Evolutionary conservation across 1,139 yeast species (phyloP).

Genomic region (Geotrichum restrictum): DNA sequence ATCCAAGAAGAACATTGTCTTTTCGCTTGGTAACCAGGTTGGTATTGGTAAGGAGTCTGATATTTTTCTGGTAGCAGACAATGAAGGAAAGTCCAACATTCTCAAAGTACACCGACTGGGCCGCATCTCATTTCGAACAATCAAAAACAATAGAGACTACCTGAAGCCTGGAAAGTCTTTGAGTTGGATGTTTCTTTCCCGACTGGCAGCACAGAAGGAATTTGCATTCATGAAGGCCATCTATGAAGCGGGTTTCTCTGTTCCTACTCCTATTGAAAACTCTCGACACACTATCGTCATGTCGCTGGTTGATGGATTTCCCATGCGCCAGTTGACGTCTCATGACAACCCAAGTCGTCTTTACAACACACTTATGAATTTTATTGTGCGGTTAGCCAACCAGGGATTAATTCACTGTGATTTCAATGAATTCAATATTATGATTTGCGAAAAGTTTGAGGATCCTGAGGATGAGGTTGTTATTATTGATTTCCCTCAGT

Average conservation of each 20-base stretch:
- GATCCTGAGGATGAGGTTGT: conserved; percentile 57
- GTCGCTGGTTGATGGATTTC: conserved; percentile 85
- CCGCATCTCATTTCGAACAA: conserved; percentile 85
- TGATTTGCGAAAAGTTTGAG: conserved; percentile 63
- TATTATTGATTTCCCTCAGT: conserved; percentile 97
- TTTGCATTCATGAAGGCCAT: conserved; percentile 79
- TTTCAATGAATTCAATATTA: conserved; percentile 91
- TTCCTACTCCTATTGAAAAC: conserved; percentile 84
- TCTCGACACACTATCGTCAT: conserved; percentile 89
- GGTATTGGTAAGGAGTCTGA: conserved; percentile 98
- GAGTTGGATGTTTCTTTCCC: conserved; percentile 89
- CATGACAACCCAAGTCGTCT: conserved; percentile 65
- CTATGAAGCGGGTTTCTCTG: conserved; percentile 70
- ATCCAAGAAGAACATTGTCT: conserved; percentile 63
- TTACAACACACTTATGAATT: conserved; percentile 80
- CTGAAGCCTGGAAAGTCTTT: conserved; percentile 57
- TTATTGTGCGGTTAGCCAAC: conserved; percentile 76
- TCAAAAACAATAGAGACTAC: conserved; percentile 90
- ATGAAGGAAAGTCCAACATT: conserved; percentile 56
- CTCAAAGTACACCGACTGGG: conserved; percentile 90
- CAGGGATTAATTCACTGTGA: conserved; percentile 95
- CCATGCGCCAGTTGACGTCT: conserved; percentile 76
- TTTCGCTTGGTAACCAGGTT: conserved; percentile 79
- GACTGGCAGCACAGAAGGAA: conserved; percentile 89
- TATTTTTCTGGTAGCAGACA: conserved; percentile 79